Base-by-base conservation (phyloP, 2,329 filamentous ascomycete genomes). In the Alternaria panax region DNA sequence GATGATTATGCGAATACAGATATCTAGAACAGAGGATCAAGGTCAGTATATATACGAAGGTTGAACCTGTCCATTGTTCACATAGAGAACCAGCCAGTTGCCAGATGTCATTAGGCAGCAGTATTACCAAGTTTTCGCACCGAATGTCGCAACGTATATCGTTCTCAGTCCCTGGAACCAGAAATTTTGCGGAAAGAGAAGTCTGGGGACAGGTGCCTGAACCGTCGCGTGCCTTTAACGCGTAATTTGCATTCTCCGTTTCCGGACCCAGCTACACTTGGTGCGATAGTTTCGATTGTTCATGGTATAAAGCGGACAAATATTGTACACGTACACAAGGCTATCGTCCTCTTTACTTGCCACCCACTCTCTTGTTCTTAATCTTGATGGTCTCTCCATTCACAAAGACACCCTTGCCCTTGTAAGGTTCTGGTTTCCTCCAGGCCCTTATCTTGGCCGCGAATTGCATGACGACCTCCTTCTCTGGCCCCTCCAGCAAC, bases 321-420 rank as follows among this genome's bases (percentile, higher is more conserved):
- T 66, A 68, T 67, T 46, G 51, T 71, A 67, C 59, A 69, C 27
- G 60, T 45, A 18, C 18, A 47, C 18, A 18, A 47, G 18, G 3
- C 9, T 50, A 57, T 57, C 60, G 16, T 12, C 4, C 25, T 7
- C 51, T 14, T 51, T 69, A 84, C 70, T 83, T 84, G 70, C 57
- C 57, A 18, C 57, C 57, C 12, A 83, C 83, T 77, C 83, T 83
- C 90, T 97, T 99, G 74, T 92, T 90, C 89, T 99, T 99, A 80
- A 99, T 80, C 86, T 91, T 96, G 82, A 99, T 97, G 28, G 93
- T 97, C 85, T 99, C 93, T 65, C 93, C 92, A 75, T 98, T 96
- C 72, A 99, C 90, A 78, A 98, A 99, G 71, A 99, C 96, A 71
- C 95, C 95, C 88, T 99, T 98, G 68, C 95, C 95, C 87, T 99